Evolutionary conservation across 495 filamentous ascomycete genomes (phyloP), one percentile per base, ranked within the genome.

Genomic region (Geoglossum glabrum): DNA sequence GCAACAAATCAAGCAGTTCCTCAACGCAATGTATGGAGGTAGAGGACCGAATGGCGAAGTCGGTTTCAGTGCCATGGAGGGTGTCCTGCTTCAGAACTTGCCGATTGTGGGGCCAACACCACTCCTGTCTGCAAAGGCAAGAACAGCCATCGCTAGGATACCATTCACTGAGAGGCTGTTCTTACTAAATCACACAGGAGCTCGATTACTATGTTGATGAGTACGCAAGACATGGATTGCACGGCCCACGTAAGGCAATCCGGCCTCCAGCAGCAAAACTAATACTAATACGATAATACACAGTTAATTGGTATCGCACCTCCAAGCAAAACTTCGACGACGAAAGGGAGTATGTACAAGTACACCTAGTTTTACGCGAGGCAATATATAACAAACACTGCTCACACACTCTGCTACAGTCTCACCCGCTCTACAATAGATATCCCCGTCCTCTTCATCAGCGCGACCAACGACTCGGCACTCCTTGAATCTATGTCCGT

Each of bases 291-390:
- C n/a, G n/a, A n/a, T n/a, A 30, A 62, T 19, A 46, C 45, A 33
- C 49, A 82, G 79, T 81, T 55, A 82, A 89, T 63, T 96, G 89
- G 87, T 96, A 97, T 67, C 76, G 84, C 17, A 84, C 79, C 1
- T 67, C 73, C 0, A 64, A 79, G 65, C 66, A 83, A 56, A 95
- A 95, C 66, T 84, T 74, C 64, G 73, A 85, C 10, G 86, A 95
- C 55, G 90, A 96, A 62, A 64, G 76, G 45, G 69, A 67, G 64
- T 76, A 75, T 60, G 67, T 70, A 4, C 62, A 57, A n/a, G 60
- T 60, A 27, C 8, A 52, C n/a, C n/a, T n/a, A n/a, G n/a, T n/a
- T n/a, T 27, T 27, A 6, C 9, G 1, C 3, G 17, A 52, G 9
- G 55, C 56, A 13, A 19, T 3, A 21, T 19, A 21, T 21, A 45